Evolutionary conservation across 2,329 filamentous ascomycete species (phyloP), one percentile per base, ranked within the genome.

Genomic region (Neospermospora avenae): DNA sequence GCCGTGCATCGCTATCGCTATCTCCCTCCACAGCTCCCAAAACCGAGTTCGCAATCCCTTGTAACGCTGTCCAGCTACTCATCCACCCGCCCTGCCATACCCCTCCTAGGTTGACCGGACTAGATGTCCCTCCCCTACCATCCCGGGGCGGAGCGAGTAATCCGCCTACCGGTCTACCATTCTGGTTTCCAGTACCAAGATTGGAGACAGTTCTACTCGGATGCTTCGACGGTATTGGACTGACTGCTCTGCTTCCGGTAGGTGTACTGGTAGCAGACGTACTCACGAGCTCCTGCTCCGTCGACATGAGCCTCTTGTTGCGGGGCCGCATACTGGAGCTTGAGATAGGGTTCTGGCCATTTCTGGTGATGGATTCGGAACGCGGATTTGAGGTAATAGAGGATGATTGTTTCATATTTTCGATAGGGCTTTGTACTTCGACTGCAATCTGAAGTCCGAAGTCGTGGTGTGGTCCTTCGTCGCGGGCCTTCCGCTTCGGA

Each of bases 161-260:
- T 25, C 63, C 65, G 20, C 65, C 60, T 25, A 52, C 52, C n/a
- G 62, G 59, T 51, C 34, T 34, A 20, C 35, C 41, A 31, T 46
- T 58, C 22, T 54, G 51, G 39, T 41, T 39, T 20, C 51, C 51
- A 7, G 22, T 54, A 10, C 28, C 11, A 31, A 6, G 28, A 20
- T 25, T 54, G 35, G 51, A 59, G n/a, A 35, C 34, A n/a, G 46
- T 65, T 28, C 64, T 54, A 57, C 68, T 70, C n/a, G 68, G 75
- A 60, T 75, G 77, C 57, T 75, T 72, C 7, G 76, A 73, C 6
- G 80, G 80, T 54, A 82, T 76, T 20, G 82, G 81, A 67, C 80
- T 83, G 20, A 74, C 76, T 8, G 74, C 75, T 61, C 80, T 76
- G 67, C 77, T 80, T 24, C 75, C 68, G 16, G 70, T 65, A 42